Evolutionary conservation across 805 yeast genomes (phyloP).

Genomic region (Myxozyma lipomycoides): DNA sequence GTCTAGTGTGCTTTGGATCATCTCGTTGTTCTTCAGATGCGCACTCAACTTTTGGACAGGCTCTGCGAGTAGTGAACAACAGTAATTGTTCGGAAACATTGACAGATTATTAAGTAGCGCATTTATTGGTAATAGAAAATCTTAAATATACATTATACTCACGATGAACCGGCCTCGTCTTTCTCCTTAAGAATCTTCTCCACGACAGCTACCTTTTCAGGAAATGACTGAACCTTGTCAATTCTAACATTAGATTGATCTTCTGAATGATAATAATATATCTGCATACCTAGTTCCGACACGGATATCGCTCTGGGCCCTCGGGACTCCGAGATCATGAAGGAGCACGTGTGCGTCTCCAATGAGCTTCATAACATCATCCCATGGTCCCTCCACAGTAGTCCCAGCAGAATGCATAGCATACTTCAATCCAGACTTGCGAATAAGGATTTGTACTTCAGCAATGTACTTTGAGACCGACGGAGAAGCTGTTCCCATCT

Average conservation of each 20-base stretch:
- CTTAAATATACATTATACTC: background rate
- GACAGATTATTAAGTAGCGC: no score
- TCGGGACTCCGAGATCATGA: conserved; percentile 66
- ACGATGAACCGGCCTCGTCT: conserved; percentile 5
- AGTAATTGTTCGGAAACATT: background rate
- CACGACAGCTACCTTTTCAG: conserved; percentile 27
- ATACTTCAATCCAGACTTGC: conserved; percentile 58
- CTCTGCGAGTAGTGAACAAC: background rate
- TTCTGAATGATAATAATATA: conserved; percentile 30
- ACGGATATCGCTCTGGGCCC: conserved; percentile 83
- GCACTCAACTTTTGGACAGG: background rate
- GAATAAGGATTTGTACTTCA: conserved; percentile 58
- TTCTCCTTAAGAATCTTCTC: conserved; percentile 20
- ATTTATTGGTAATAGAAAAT: background rate
- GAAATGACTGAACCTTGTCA: conserved; percentile 26
- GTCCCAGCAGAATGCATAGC: conserved; percentile 90
- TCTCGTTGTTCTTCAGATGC: background rate
- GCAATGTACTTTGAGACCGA: conserved; percentile 82
- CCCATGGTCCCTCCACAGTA: conserved; percentile 90
- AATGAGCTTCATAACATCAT: conserved; percentile 72
- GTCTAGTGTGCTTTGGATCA: background rate
- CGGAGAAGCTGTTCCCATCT: conserved; percentile 73
- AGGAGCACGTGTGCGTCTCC: conserved; percentile 72
- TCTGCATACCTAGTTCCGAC: conserved; percentile 62
- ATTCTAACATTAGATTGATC: conserved; percentile 8